Percentiles rank a stretch among this genome's conserved stretches.
phyloP scores from a whole-genome alignment of 2,329 filamentous ascomycete genomes.

The Epichloe aotearoae region DNA sequence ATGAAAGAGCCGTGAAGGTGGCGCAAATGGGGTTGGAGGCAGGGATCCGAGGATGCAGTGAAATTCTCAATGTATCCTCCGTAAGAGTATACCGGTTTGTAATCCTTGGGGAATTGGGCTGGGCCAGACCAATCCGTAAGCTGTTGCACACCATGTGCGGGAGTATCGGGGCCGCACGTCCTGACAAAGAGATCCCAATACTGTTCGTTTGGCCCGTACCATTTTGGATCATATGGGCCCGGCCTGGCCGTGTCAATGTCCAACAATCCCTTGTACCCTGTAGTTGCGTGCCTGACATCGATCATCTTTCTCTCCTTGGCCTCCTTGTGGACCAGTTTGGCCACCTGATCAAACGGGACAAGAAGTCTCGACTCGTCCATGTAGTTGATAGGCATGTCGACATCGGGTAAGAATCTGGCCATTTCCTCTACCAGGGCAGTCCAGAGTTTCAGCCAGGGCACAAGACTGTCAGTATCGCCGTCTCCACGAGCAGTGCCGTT shows the following conservation, averaged over 20 bases:
- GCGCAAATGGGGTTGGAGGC: slow-evolving; percentile 39
- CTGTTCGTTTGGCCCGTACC: slow-evolving; percentile 30
- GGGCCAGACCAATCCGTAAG: slow-evolving; percentile 22
- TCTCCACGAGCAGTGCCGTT: slow-evolving; percentile 26
- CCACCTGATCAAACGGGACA: slow-evolving; percentile 43
- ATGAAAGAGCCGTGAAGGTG: slow-evolving; percentile 44
- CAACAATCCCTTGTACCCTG: slow-evolving; percentile 27
- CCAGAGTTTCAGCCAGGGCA: slow-evolving; percentile 35
- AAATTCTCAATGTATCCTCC: slow-evolving; percentile 44
- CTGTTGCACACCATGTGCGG: slow-evolving; percentile 18
- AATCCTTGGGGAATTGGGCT: slow-evolving; percentile 21
- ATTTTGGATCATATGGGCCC: slow-evolving; percentile 31
- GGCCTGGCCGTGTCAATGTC: slow-evolving; percentile 22
- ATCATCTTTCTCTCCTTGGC: slow-evolving; percentile 28
- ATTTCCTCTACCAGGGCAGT: slow-evolving; percentile 37
- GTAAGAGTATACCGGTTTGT: slow-evolving; percentile 23
- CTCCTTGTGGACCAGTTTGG: slow-evolving; percentile 35
- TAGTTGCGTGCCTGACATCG: slow-evolving; percentile 29
- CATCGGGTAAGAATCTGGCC: slow-evolving; percentile 42
- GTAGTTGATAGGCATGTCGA: slow-evolving; percentile 54
- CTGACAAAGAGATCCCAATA: slow-evolving; percentile 48
- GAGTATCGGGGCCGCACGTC: slow-evolving; percentile 40
- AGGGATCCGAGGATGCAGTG: slow-evolving; percentile 44
- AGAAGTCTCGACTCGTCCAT: slow-evolving; percentile 52
- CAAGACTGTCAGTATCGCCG: slow-evolving; percentile 26